These are phyloP conservation scores for Aphanomyces invadans DNA, from an alignment of 352 stramenopile species.

Conservation along the genomic window DNA sequence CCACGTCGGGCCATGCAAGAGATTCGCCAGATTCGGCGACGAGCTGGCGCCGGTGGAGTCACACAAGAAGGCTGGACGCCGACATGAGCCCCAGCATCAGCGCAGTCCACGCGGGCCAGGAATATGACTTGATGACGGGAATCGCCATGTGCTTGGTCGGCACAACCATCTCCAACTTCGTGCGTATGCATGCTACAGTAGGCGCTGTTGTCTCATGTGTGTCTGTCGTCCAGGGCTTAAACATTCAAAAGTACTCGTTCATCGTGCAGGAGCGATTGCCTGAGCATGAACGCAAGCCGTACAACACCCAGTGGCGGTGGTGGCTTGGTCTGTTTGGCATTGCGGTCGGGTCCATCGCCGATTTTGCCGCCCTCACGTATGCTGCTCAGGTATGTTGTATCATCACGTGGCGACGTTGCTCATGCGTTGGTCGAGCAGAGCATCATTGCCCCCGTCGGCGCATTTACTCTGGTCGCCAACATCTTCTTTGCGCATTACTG, in stretches of 20 bases:
- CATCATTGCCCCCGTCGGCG: constrained; percentile 69
- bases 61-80: too few species aligned
- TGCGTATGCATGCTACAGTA: constrained; percentile 14
- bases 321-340: constrained; percentile 56
- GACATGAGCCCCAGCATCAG: background rate
- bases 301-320: constrained; percentile 55
- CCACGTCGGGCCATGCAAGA: too few species aligned
- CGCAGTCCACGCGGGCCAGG: background rate
- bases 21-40: too few species aligned
- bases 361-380: constrained; percentile 25
- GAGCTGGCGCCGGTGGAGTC: too few species aligned
- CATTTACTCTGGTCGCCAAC: constrained; percentile 78
- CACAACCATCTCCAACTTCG: constrained; percentile 25
- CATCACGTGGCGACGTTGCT: background rate
- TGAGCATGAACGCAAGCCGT: constrained; percentile 27
- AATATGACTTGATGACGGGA: constrained; percentile 12
- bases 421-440: constrained; percentile 33
- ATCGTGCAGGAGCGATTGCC: constrained; percentile 60
- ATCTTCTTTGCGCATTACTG: constrained; percentile 70
- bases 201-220: background rate
- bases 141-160: constrained; percentile 22
- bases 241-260: constrained; percentile 86
- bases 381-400: constrained; percentile 9
- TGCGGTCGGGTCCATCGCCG: constrained; percentile 49
- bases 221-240: constrained; percentile 54